Evolutionary conservation across 192 early-diverging fungal genomes (phyloP), one percentile per base, ranked within the genome.

Genomic region (Umbelopsis isabellina): DNA sequence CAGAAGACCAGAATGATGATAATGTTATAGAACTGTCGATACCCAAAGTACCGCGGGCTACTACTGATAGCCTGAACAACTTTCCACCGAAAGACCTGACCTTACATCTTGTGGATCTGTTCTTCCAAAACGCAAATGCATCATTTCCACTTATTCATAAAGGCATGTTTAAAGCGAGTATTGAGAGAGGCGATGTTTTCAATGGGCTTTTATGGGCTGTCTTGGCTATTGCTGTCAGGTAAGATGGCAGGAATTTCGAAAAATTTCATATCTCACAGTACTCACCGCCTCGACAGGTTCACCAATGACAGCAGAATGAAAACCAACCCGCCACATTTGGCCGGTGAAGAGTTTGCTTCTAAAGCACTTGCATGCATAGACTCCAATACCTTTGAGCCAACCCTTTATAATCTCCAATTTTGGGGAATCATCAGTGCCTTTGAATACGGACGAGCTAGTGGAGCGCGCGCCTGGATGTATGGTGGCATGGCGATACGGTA

Each of bases 391-490:
- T 72, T 83, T 45, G 65, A 72, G 11, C 81, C 85, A 13, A 80
- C 80, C 16, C 58, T 85, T 0, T 76, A 82, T 5, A 76, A 80
- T 66, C 67, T 84, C 15, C 85, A 87, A 35, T 77, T 72, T 23
- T 77, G 75, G 75, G 75, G 69, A 18, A 64, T 77, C 18, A 77
- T 77, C 66, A 41, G 70, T n/a, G 67, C 66, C 35, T 69, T 72
- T 12, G 75, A 77, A 47, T 77, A 77, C 37, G 75, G 75, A 8
- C 66, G 75, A 41, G 75, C 75, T 10, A 61, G 66, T 50, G 75
- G 75, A 21, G 33, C 75, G 46, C 74, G 82, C 46, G 74, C 83
- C 12, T 87, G 83, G 83, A 85, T 83, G 76, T 85, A 82, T 70
- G 79, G 76, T 22, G 82, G 83, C 23, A 80, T 83, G 68, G 83